Base-by-base conservation (phyloP, 257 asterid species). In the Nicotiana paniculata region DNA sequence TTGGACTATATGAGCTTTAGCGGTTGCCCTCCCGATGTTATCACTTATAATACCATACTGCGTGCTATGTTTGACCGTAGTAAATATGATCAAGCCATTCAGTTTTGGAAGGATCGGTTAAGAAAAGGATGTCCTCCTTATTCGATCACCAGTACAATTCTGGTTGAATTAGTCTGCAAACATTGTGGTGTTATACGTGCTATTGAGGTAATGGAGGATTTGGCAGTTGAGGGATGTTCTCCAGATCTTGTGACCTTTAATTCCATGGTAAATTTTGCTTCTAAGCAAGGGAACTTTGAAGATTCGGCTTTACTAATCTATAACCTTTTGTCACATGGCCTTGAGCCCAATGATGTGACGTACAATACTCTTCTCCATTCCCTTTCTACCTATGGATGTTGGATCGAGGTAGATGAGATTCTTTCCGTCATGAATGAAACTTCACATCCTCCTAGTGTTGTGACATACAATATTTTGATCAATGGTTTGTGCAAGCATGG, bases 81-180 rank as follows among this genome's bases (percentile, higher is more conserved):
- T 78, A 90, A 78, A 88, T 89, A 84, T 80, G 95, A 88, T 68
- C 91, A 88, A 81, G 99, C 94, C 70, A 83, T 92, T 81, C 84
- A 81, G 62, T 92, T 95, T 55, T 95, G 98, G 99, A 93, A 90
- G 84, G 92, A 90, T 61, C 97, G 86, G 85, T 85, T 95, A 54
- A 90, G 91, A 84, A 92, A 90, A 82, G 98, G 99, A 76, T 93
- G 95, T 82, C 95, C 95, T 86, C 99, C 97, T 59, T 93, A 90
- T 77, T 82, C 90, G 30, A 81, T 93, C 81, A 93, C 95, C 35
- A 91, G 86, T 83, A 93, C 97, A 15, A 88, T 95, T 84, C 95
- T 95, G 68, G 68, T 95, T 21, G 95, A 90, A 86, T 84, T 88
- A 33, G 92, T 93, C 10, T 92, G 90, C 84, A 88, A 83, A 77